Base-by-base conservation (phyloP, 306 rosid species). In the Hippophae tibetana region DNA sequence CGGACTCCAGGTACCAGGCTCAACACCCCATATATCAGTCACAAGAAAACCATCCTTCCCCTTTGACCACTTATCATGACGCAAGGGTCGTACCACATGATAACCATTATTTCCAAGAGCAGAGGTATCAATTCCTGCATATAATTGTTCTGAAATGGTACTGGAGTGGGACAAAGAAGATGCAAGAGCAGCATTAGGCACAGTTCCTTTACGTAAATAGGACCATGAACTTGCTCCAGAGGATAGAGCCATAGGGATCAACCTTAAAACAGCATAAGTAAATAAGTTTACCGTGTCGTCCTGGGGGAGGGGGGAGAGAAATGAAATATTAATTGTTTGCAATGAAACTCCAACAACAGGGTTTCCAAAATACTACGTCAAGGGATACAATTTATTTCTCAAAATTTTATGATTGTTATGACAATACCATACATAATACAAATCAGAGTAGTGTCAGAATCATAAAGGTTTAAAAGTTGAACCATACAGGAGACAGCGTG, bases 11-110 rank as follows among this genome's bases (percentile, higher is more conserved):
- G 76, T 74, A 46, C 86, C 82, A 73, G 86, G 68, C 74, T 86
- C 97, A 62, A 75, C 79, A 58, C 99, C 95, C 99, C 97, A 92
- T 58, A 88, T 76, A 79, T 92, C 99, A 72, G 90, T 85, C 73
- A 79, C 86, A 72, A 92, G 89, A 79, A 81, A 92, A 55, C 95
- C 94, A 62, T 88, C 94, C 69, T 84, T 88, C 67, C 97, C 99
- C 71, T 79, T 92, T 56, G 95, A 83, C 99, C 99, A 92, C 73
- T 82, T 92, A 53, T 79, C 81, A 53, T 59, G 83, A 76, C 78
- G 83, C 70, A 92, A 84, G 65, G 95, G 96, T 52, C 95, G 81
- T 66, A 78, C 83, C 60, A 84, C 79, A 63, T 38, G 78, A 73
- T 74, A 60, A 46, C 72, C 77, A 71, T 69, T 64, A 63, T 68